phyloP scores from a whole-genome alignment of 169 alveolate genomes.

The Amoebophrya sp. region DNA sequence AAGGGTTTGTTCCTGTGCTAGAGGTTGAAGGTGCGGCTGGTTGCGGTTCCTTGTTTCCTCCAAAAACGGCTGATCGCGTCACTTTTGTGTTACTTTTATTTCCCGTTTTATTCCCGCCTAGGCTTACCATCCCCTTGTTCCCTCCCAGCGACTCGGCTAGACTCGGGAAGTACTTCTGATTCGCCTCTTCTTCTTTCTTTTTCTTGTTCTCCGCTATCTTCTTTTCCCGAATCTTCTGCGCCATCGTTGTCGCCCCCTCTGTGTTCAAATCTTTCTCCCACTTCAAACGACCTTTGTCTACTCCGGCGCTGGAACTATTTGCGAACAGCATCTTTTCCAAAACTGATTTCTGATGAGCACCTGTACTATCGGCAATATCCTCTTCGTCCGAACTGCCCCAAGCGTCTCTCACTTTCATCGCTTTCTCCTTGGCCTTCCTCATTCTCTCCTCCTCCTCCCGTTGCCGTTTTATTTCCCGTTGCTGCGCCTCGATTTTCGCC shows the following conservation, averaged over 20 bases:
- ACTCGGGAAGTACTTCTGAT: background rate
- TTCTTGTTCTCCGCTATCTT: background rate
- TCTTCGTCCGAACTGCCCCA: background rate
- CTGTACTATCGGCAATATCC: background rate
- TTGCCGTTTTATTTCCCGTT: background rate
- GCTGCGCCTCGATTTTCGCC: background rate
- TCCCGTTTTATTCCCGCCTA: too few relatives aligned
- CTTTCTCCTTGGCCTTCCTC: background rate
- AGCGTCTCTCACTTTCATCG: too few relatives aligned
- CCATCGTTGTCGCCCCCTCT: background rate
- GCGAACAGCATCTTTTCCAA: background rate
- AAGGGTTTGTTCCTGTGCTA: too few relatives aligned
- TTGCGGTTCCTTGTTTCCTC: too few relatives aligned
- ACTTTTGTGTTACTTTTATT: too few relatives aligned
- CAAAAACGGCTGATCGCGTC: too few relatives aligned
- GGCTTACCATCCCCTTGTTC: too few relatives aligned
- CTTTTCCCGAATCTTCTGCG: background rate
- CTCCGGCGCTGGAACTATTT: background rate
- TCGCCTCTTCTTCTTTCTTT: background rate
- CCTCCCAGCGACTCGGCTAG: background rate
- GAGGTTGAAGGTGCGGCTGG: too few relatives aligned
- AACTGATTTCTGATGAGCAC: background rate
- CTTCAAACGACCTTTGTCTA: background rate
- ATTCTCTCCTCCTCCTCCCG: background rate
- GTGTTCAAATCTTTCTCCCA: too few relatives aligned